Percentiles rank a stretch among this genome's conserved stretches.
Evolutionary conservation across 352 stramenopile species (phyloP).

Genomic region (Globisporangium spinosum): DNA sequence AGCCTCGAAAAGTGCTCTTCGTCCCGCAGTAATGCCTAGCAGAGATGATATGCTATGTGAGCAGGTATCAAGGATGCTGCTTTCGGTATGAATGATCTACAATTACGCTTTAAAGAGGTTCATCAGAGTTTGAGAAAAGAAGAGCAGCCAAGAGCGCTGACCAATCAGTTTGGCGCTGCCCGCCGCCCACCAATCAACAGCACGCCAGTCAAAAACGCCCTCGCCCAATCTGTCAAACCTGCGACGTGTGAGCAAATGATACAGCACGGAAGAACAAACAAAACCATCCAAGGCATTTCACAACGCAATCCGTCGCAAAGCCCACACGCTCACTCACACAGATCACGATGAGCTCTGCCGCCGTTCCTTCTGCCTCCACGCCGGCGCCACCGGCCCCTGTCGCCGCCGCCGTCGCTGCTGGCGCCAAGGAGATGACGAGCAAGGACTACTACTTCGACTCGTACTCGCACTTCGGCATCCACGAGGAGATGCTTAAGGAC

Average conservation of each 20-base stretch:
- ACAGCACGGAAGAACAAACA: conserved; percentile 1
- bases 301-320: conserved; percentile 12
- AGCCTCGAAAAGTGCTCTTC: not conserved
- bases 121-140: not conserved
- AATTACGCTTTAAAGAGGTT: not conserved
- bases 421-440: conserved; percentile 69
- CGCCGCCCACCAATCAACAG: conserved; percentile 6
- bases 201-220: conserved; percentile 5
- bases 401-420: conserved; percentile 22
- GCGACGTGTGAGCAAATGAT: conserved; percentile 14
- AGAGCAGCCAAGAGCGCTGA: not conserved
- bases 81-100: not conserved
- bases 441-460: conserved; percentile 99
- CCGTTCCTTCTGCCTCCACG: conserved; percentile 12
- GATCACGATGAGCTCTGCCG: conserved; percentile 26
- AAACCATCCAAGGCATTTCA: not conserved
- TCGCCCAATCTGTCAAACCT: conserved; percentile 4
- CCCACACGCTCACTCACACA: not conserved
- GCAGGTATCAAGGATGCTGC: not conserved
- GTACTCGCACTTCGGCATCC: conserved; percentile 98
- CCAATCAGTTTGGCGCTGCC: conserved; percentile 5
- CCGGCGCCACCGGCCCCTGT: conserved; percentile 19
- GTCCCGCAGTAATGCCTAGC: not conserved
- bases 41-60: not conserved
- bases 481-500: conserved; percentile 94